Evolutionary conservation across 306 rosid species (phyloP).

Genomic region (Begonia loranthoides): DNA sequence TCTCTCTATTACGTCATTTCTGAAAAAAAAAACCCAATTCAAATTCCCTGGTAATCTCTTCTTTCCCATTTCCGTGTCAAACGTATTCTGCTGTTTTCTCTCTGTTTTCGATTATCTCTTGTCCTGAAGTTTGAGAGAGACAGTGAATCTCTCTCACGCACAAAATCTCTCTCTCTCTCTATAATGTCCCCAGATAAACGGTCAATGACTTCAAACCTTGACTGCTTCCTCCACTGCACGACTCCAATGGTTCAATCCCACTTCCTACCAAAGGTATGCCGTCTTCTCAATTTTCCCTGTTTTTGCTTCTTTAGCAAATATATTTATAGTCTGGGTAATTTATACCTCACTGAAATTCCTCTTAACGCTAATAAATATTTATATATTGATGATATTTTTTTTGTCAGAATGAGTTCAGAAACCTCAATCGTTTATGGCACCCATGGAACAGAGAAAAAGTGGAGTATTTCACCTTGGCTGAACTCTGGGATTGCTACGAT

Average conservation of each 20-base stretch:
- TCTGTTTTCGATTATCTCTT: conserved; percentile 16
- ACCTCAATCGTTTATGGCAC: conserved; percentile 79
- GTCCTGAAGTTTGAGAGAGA: conserved; percentile 57
- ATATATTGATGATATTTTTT: background rate
- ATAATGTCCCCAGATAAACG: conserved; percentile 30
- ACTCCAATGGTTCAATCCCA: conserved; percentile 68
- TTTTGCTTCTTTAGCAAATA: background rate
- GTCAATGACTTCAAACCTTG: conserved; percentile 69
- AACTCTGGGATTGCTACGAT: conserved; percentile 74
- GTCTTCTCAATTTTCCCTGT: background rate
- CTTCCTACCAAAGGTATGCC: conserved; percentile 58
- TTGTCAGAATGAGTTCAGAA: conserved; percentile 54
- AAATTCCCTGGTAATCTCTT: conserved; percentile 9
- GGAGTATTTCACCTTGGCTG: conserved; percentile 65
- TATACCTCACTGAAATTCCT: background rate
- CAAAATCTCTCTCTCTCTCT: background rate
- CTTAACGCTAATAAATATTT: background rate
- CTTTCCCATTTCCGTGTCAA: conserved; percentile 9
- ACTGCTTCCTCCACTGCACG: conserved; percentile 58
- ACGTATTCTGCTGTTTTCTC: background rate
- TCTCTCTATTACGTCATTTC: conserved; percentile 4
- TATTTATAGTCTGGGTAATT: background rate
- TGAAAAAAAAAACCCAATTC: too few species aligned
- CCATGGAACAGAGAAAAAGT: conserved; percentile 82
- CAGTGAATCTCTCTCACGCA: conserved; percentile 4